These are phyloP conservation scores for Mycena galericulata DNA, from an alignment of 768 basidiomycete genomes.

Conservation along the genomic window DNA sequence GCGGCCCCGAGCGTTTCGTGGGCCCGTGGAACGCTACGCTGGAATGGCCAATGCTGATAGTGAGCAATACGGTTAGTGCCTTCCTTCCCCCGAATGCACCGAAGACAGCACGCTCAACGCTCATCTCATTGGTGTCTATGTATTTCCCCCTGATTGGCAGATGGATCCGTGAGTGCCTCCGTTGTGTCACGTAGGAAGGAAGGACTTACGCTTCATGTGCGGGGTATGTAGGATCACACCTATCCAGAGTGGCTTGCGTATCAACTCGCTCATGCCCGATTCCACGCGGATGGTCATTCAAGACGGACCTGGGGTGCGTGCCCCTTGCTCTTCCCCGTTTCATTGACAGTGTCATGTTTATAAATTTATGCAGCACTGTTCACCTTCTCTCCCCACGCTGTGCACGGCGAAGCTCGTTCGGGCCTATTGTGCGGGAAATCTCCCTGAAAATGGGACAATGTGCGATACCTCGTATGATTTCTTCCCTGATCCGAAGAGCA, in stretches of 20 bases:
- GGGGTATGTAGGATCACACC: constrained; percentile 35
- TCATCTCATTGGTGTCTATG: neutral
- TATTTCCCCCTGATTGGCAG: too few species aligned
- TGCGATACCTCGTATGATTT: neutral
- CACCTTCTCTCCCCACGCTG: neutral
- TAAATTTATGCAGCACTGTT: neutral
- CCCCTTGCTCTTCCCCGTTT: neutral
- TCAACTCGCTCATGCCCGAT: constrained; percentile 40
- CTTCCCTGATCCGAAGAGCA: too few species aligned
- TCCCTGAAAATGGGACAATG: neutral
- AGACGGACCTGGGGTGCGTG: constrained; percentile 35
- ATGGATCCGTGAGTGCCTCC: constrained; percentile 30
- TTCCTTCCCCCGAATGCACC: too few species aligned
- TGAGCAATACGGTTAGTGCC: too few species aligned
- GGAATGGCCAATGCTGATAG: constrained; percentile 41
- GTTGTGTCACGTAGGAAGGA: too few species aligned
- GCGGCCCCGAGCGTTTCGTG: constrained; percentile 38
- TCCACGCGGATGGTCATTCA: constrained; percentile 39
- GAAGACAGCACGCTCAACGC: too few species aligned
- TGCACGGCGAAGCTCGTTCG: constrained; percentile 1
- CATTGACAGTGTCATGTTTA: too few species aligned
- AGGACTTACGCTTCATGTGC: too few species aligned
- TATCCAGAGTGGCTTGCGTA: constrained; percentile 34
- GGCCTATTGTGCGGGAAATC: neutral
- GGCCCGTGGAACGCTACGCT: constrained; percentile 46